These are phyloP conservation scores for Cyberlindnera maritima DNA, from an alignment of 805 yeast species.

Conservation along the genomic window DNA sequence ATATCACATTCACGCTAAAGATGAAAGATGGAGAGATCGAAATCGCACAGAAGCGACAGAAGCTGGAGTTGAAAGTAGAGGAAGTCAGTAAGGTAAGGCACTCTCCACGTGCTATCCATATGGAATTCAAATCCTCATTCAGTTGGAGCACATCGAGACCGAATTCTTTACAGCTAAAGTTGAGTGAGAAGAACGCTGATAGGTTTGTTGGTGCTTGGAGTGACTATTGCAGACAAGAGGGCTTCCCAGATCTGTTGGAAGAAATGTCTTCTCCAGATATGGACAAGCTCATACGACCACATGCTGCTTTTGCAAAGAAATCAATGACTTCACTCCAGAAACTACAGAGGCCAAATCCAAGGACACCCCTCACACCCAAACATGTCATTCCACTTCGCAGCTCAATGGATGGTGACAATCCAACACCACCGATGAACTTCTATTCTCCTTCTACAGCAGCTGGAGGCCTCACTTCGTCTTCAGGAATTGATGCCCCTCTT, in stretches of 20 bases:
- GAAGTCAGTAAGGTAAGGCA: background rate
- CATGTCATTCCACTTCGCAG: background rate
- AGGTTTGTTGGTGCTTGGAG: background rate
- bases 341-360: background rate
- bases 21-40: background rate
- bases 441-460: background rate
- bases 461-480: background rate
- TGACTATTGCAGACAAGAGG: background rate
- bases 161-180: background rate
- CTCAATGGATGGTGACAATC: background rate
- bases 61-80: background rate
- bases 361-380: background rate
- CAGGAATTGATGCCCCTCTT: background rate
- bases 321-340: background rate
- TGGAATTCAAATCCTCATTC: background rate
- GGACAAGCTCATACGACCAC: background rate
- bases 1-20: background rate
- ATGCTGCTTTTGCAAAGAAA: background rate
- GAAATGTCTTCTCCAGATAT: background rate
- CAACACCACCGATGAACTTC: conserved; percentile 5
- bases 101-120: background rate
- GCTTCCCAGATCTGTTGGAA: background rate
- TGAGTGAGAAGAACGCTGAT: background rate
- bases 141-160: background rate
- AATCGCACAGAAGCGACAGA: background rate